Conservation (phyloP, 192 early-diverging fungal genomes). For the Coemansia sp. region DNA sequence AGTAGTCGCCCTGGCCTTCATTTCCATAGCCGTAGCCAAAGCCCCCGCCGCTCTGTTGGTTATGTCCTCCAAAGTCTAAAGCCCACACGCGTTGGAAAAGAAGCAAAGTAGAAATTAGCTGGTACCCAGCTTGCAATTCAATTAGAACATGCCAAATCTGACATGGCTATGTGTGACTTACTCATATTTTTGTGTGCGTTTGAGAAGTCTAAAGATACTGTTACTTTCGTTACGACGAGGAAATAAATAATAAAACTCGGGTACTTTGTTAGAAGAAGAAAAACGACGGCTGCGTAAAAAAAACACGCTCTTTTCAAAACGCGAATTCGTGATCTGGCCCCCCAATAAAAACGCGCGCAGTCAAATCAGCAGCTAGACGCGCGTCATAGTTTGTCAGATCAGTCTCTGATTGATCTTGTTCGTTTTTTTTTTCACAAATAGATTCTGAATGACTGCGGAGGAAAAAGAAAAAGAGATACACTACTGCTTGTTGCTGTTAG, state of each 20-base stretch:
- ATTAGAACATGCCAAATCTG: neutral
- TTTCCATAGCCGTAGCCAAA: constrained; percentile 18
- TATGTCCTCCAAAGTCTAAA: constrained; percentile 31
- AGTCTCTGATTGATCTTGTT: neutral
- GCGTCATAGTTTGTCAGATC: too few relatives aligned
- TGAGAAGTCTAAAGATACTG: neutral
- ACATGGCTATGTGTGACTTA: neutral
- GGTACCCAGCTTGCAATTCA: neutral
- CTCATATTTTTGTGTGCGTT: neutral
- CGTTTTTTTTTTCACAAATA: neutral
- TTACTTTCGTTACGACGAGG: neutral
- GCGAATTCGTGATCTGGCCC: too few relatives aligned
- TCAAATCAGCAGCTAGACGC: too few relatives aligned
- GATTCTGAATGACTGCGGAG: too few relatives aligned
- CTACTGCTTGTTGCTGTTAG: neutral
- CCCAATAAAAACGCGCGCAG: too few relatives aligned
- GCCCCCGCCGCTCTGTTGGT: constrained; percentile 16
- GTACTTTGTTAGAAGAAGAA: neutral
- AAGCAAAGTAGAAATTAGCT: neutral
- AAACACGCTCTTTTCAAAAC: neutral
- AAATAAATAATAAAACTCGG: neutral
- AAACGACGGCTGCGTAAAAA: neutral
- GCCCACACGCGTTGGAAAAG: neutral
- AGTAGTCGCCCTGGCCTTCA: constrained; percentile 28
- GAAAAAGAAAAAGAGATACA: neutral